A percentile compares a stretch with the other conserved stretches of the same genome.
phyloP scores from a whole-genome alignment of 306 rosid species.

The Hippophae gyantsensis region DNA sequence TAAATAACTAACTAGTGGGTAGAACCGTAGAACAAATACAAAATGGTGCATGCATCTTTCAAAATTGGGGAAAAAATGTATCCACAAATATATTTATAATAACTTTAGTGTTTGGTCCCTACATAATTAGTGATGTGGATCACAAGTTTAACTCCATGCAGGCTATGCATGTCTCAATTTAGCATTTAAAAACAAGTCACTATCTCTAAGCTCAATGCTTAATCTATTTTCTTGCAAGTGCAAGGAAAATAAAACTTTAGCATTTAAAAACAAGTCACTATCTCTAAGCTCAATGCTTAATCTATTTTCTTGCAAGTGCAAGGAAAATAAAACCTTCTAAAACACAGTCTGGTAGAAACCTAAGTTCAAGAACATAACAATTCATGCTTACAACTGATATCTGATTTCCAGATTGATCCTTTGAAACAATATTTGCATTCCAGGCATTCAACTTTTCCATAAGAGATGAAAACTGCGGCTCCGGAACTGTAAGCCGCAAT shows the following conservation, averaged over 20 bases:
- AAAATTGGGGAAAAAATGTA: not conserved
- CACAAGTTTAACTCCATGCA: not conserved
- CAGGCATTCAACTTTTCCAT: conserved; percentile 57
- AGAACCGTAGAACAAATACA: not conserved
- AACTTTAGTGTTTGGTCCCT: not conserved
- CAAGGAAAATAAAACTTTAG: no score
- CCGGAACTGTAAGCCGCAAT: conserved; percentile 47
- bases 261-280: no score
- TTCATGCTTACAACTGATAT: conserved; percentile 44
- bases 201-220: no score
- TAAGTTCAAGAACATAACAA: conserved; percentile 2
- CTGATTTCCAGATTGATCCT: conserved; percentile 63
- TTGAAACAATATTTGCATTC: conserved; percentile 55
- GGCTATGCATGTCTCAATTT: not conserved
- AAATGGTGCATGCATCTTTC: not conserved
- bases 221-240: no score
- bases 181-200: no score
- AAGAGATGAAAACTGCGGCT: conserved; percentile 40
- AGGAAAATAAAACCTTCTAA: not conserved
- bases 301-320: no score
- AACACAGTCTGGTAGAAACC: not conserved
- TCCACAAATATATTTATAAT: no score
- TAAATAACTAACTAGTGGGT: not conserved
- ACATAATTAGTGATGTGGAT: not conserved
- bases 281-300: no score